Evolutionary conservation across 169 alveolate species (phyloP).

Genomic region (Amoebophrya sp.): DNA sequence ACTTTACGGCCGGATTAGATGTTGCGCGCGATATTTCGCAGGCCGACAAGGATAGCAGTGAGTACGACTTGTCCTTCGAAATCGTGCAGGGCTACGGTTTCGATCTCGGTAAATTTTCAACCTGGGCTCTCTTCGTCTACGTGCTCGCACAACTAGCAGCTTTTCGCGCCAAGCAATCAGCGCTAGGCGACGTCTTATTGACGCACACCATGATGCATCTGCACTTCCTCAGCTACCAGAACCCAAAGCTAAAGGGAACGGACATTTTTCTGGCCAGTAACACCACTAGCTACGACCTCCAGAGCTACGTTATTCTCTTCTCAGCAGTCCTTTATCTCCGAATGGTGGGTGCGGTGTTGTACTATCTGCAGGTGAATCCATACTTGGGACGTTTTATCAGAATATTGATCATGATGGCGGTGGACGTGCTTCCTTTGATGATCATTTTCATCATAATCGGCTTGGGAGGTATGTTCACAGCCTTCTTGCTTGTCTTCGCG

Average conservation of each 20-base stretch:
- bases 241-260: not conserved
- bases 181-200: not conserved
- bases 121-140: not conserved
- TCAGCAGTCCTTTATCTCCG: not conserved
- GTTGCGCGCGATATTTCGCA: too few relatives aligned
- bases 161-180: not conserved
- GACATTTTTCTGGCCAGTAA: not conserved
- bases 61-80: not conserved
- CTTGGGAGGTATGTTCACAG: not conserved
- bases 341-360: not conserved
- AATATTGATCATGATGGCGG: not conserved
- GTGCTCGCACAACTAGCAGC: not conserved
- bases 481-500: not conserved
- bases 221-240: not conserved
- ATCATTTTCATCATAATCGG: not conserved
- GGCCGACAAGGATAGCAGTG: not conserved
- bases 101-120: not conserved
- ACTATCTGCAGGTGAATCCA: not conserved
- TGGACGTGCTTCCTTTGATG: not conserved
- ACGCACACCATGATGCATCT: not conserved
- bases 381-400: not conserved
- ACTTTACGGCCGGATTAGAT: not conserved
- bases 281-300: not conserved
- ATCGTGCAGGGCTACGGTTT: not conserved
- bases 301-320: not conserved